Percentiles rank a stretch among this genome's conserved stretches.
These are phyloP conservation scores for Litchi chinensis DNA, from an alignment of 345 rosid genomes.

Conservation along the genomic window DNA sequence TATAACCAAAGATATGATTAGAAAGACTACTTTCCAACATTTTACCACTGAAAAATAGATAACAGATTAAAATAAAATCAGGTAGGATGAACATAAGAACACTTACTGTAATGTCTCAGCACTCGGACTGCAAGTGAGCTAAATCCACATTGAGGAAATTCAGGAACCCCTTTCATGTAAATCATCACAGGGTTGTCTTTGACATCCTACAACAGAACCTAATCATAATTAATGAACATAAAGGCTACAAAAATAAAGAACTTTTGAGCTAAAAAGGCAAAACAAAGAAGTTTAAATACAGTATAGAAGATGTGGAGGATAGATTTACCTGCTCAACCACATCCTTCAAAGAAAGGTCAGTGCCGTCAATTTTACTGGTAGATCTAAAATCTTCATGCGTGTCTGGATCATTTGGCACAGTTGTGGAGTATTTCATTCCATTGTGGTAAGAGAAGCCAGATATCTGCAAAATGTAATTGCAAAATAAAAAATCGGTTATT, in stretches of 20 bases:
- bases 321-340: slow-evolving; percentile 69
- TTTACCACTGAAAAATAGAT: neutral
- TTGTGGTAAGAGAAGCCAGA: slow-evolving; percentile 39
- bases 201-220: slow-evolving; percentile 66
- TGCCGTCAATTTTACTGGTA: slow-evolving; percentile 52
- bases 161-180: slow-evolving; percentile 97
- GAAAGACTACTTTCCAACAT: neutral
- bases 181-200: slow-evolving; percentile 89
- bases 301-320: slow-evolving; percentile 1
- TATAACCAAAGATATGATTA: neutral
- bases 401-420: slow-evolving; percentile 72
- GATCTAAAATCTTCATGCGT: slow-evolving; percentile 88
- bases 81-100: neutral
- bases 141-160: slow-evolving; percentile 91
- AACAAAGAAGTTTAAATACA: neutral
- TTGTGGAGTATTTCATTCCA: slow-evolving; percentile 51
- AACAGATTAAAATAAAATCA: neutral
- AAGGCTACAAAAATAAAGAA: neutral
- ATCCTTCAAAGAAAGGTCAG: slow-evolving; percentile 57
- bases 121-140: slow-evolving; percentile 93
- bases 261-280: neutral
- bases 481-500: neutral
- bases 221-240: slow-evolving; percentile 19
- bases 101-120: slow-evolving; percentile 76
- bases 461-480: slow-evolving; percentile 38